Evolutionary conservation across 2,329 filamentous ascomycete genomes (phyloP), one percentile per base, ranked within the genome.

Genomic region (Hirsutella rhossiliensis): DNA sequence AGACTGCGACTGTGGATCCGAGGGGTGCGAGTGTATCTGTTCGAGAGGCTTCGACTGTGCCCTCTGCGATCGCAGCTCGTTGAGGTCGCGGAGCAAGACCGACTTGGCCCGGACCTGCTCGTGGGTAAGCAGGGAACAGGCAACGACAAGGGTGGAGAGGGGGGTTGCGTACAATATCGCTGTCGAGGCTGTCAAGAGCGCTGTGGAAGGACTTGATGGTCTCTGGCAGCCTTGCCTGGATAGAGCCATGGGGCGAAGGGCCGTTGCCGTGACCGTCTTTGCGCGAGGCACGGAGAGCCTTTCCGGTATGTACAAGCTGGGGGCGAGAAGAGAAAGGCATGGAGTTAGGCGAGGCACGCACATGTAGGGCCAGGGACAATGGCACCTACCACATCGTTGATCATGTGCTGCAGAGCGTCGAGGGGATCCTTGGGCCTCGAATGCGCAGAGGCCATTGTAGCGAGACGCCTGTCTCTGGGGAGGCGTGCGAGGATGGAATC

Each of bases 221-320:
- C 37, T 72, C 68, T 29, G 65, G 60, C 44, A 75, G 57, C 51
- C 68, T 72, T 38, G 61, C 56, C 43, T 65, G 64, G 54, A 53
- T 57, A 34, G 52, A 55, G 48, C 55, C 55, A 29, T 60, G 58
- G 15, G 54, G 54, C 15, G 56, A 59, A 15, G 55, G 53, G 15
- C 63, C 47, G 38, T 62, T 62, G 45, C 62, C 65, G 36, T 66
- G 61, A 13, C 65, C 63, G 49, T 75, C 69, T 50, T 66, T 69
- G 28, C 63, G 61, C 32, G 68, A 68, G 2, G 68, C 61, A 41
- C 66, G 73, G 12, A 80, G 60, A 17, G 74, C 72, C 54, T 75
- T 80, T 15, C 75, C 76, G 2, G 72, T 75, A 56, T 79, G 72
- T 13, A 80, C 65, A 23, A 80, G 68, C 76, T 80, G 34, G 30